These are phyloP conservation scores for Astrothelium macrocarpum DNA, from an alignment of 495 filamentous ascomycete genomes.

Conservation along the genomic window DNA sequence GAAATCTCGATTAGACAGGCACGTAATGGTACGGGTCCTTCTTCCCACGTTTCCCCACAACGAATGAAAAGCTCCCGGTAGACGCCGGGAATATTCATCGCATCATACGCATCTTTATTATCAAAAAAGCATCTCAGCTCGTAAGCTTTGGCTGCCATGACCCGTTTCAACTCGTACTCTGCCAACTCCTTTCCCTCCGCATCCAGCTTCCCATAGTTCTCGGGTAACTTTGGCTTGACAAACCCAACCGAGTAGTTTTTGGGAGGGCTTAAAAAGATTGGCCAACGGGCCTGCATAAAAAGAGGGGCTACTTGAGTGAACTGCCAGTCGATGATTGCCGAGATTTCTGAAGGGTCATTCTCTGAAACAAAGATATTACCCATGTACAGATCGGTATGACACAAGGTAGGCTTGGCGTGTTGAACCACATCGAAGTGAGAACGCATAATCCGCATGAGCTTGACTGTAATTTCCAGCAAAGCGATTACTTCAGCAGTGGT, in stretches of 20 bases:
- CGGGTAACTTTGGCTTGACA: slow-evolving; percentile 24
- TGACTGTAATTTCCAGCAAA: background rate
- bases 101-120: slow-evolving; percentile 25
- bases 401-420: slow-evolving; percentile 14
- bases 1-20: slow-evolving; percentile 32
- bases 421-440: background rate
- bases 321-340: slow-evolving; percentile 12
- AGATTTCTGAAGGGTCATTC: slow-evolving; percentile 23
- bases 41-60: slow-evolving; percentile 27
- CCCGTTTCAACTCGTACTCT: slow-evolving; percentile 22
- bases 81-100: slow-evolving; percentile 26
- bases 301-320: slow-evolving; percentile 22
- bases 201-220: slow-evolving; percentile 25
- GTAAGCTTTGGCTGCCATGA: slow-evolving; percentile 31
- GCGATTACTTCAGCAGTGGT: background rate
- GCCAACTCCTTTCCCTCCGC: slow-evolving; percentile 22
- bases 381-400: slow-evolving; percentile 35
- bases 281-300: slow-evolving; percentile 31
- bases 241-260: slow-evolving; percentile 26
- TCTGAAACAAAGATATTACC: slow-evolving; percentile 32
- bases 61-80: slow-evolving; percentile 33
- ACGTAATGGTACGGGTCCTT: slow-evolving; percentile 31
- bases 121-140: slow-evolving; percentile 28
- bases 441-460: background rate
- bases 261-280: slow-evolving; percentile 28